These are phyloP conservation scores for Ailanthus altissimus DNA, from an alignment of 345 rosid species.

Conservation along the genomic window DNA sequence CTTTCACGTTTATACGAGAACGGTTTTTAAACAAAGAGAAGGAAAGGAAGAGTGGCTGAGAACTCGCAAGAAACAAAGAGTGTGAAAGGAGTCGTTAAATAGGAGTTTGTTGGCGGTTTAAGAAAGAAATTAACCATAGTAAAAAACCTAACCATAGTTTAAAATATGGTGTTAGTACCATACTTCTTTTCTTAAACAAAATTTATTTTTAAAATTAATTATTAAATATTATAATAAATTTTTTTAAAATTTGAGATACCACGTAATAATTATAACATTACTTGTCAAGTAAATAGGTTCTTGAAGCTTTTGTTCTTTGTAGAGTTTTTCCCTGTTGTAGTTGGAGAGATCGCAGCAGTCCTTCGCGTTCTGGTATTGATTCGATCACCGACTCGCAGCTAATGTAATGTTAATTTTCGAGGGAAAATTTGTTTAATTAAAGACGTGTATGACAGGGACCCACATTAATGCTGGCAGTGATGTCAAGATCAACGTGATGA, in stretches of 20 bases:
- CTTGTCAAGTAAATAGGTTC: no score
- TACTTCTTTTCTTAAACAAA: no score
- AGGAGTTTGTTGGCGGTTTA: slow-evolving; percentile 23
- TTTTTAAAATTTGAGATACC: no score
- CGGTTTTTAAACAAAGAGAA: no score
- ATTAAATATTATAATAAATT: no score
- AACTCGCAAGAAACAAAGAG: slow-evolving; percentile 14
- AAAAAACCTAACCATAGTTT: slow-evolving; percentile 4
- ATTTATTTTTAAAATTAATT: no score
- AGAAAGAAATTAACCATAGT: slow-evolving; percentile 4
- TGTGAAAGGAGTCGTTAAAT: slow-evolving; percentile 35
- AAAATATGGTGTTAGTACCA: background rate
- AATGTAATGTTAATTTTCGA: no score
- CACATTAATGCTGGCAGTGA: background rate
- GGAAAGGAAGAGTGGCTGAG: background rate
- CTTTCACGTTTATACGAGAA: background rate
- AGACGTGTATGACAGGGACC: background rate
- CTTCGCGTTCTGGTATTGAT: slow-evolving; percentile 16
- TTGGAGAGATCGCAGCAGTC: slow-evolving; percentile 33
- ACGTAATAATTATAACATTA: no score
- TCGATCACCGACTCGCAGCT: background rate
- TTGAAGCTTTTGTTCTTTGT: background rate
- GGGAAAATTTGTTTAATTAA: no score
- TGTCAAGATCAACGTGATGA: slow-evolving; percentile 40
- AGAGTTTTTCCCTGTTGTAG: background rate